Percentiles rank a stretch among this genome's conserved stretches.
Conservation (phyloP, 2,329 filamentous ascomycete species). For the Cladosporium velox region DNA sequence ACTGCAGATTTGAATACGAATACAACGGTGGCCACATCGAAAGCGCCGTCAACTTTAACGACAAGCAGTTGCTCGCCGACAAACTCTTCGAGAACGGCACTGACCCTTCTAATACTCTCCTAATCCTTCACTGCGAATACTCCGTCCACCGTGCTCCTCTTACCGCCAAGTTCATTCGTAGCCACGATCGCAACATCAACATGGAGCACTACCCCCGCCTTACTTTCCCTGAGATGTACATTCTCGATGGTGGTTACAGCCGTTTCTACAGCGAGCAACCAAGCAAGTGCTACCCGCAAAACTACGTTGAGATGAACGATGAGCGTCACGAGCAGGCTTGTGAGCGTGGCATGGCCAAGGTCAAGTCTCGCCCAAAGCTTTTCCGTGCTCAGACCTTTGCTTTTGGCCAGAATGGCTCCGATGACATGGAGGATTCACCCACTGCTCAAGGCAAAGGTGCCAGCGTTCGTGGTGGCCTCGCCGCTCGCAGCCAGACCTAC, state of each 20-base stretch:
- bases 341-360: slow-evolving; percentile 89
- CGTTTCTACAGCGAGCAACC: slow-evolving; percentile 82
- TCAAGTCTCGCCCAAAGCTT: slow-evolving; percentile 86
- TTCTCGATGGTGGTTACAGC: slow-evolving; percentile 94
- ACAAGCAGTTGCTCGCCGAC: slow-evolving; percentile 81
- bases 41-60: slow-evolving; percentile 92
- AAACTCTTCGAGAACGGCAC: slow-evolving; percentile 69
- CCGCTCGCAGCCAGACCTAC: slow-evolving; percentile 34
- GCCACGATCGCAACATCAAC: slow-evolving; percentile 83
- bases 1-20: slow-evolving; percentile 98
- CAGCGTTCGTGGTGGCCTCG: slow-evolving; percentile 29
- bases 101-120: slow-evolving; percentile 69
- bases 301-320: slow-evolving; percentile 95
- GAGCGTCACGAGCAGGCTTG: slow-evolving; percentile 90
- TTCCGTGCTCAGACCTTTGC: slow-evolving; percentile 90
- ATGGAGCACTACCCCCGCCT: slow-evolving; percentile 82
- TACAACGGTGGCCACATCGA: slow-evolving; percentile 95
- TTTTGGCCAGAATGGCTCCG: slow-evolving; percentile 70
- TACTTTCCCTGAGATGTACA: slow-evolving; percentile 96
- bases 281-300: slow-evolving; percentile 83
- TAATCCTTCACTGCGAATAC: slow-evolving; percentile 98
- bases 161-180: slow-evolving; percentile 92
- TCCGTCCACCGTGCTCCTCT: slow-evolving; percentile 93
- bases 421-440: slow-evolving; percentile 64
- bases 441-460: slow-evolving; percentile 45